Conservation (phyloP, 2,329 filamentous ascomycete genomes). For the Penicillium sumatraense region DNA sequence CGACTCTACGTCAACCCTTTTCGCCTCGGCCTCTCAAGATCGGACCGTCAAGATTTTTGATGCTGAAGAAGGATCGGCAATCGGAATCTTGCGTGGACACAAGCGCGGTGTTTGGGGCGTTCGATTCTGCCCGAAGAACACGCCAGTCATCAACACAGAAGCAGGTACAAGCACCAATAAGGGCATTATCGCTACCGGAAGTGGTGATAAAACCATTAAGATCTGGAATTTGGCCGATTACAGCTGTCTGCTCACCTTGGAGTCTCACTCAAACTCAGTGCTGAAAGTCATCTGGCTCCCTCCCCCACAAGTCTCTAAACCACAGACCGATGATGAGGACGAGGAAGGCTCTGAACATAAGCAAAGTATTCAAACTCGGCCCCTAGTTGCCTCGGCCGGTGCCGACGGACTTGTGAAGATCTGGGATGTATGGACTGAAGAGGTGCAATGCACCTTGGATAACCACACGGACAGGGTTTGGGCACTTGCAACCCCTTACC, state of each 20-base stretch:
- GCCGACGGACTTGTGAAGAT: constrained; percentile 96
- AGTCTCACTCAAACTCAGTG: constrained; percentile 94
- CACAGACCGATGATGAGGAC: constrained; percentile 40
- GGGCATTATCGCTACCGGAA: constrained; percentile 85
- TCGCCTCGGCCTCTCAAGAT: constrained; percentile 96
- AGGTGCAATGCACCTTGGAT: constrained; percentile 86
- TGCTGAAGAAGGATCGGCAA: constrained; percentile 82
- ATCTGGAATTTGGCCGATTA: constrained; percentile 94
- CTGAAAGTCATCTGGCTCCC: constrained; percentile 90
- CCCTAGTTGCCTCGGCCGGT: constrained; percentile 75
- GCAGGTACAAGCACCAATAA: constrained; percentile 72
- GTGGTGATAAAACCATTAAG: constrained; percentile 94
- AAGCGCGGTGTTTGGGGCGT: constrained; percentile 96
- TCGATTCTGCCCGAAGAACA: constrained; percentile 80
- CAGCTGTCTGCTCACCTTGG: constrained; percentile 88
- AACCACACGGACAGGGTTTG: constrained; percentile 97
- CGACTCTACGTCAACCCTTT: constrained; percentile 74
- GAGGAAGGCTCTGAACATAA: constrained; percentile 33
- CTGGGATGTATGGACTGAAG: constrained; percentile 86
- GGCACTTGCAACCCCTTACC: constrained; percentile 74
- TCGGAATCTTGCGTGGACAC: constrained; percentile 90
- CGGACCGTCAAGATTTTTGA: constrained; percentile 98
- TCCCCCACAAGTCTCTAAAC: constrained; percentile 45
- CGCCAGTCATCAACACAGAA: constrained; percentile 74
- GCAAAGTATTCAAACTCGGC: constrained; percentile 37